Evolutionary conservation across 2,329 filamentous ascomycete species (phyloP).

Genomic region (Apiospora phragmitis): DNA sequence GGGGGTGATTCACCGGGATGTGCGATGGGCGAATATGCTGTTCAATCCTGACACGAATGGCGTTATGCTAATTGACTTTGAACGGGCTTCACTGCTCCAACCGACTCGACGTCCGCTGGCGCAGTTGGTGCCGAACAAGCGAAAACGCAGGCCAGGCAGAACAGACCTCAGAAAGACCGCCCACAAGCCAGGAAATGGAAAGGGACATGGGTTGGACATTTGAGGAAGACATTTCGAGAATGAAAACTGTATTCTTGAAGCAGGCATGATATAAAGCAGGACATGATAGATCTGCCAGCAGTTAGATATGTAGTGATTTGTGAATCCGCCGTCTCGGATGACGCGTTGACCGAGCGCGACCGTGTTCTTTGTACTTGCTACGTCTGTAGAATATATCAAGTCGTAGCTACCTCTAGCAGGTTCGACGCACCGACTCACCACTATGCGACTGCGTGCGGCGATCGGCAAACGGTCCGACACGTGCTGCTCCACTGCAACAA

Average conservation of each 20-base stretch:
- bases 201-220: not conserved
- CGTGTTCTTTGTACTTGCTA: too few species aligned
- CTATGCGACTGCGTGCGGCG: not conserved
- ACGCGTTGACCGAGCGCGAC: too few species aligned
- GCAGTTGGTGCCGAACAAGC: not conserved
- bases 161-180: not conserved
- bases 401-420: not conserved
- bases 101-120: not conserved
- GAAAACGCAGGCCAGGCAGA: not conserved
- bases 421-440: not conserved
- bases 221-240: not conserved
- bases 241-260: not conserved
- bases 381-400: too few species aligned
- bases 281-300: too few species aligned
- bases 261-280: too few species aligned
- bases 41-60: not conserved
- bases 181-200: not conserved
- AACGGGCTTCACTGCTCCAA: not conserved
- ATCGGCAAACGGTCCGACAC: not conserved
- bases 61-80: not conserved
- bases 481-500: not conserved
- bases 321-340: too few species aligned
- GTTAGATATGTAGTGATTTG: too few species aligned
- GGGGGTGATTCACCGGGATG: not conserved
- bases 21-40: not conserved